These are phyloP conservation scores for Amanita exitialis DNA, from an alignment of 768 basidiomycete genomes.

Conservation along the genomic window DNA sequence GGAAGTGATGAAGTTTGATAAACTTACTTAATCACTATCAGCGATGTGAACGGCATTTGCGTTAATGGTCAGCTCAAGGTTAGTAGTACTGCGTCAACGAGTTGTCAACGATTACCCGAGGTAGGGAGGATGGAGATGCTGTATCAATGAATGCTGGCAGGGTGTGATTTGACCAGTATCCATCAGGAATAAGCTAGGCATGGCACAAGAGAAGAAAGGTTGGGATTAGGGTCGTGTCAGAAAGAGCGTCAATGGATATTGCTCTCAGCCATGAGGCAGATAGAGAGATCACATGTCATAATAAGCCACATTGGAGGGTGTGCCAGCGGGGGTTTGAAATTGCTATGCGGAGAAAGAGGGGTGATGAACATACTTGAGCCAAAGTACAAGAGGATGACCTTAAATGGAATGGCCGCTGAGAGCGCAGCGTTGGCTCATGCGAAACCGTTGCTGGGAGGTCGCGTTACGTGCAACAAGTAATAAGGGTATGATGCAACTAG, in stretches of 20 bases:
- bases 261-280: slow-evolving; percentile 4
- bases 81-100: neutral
- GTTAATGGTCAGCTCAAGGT: neutral
- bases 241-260: neutral
- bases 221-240: slow-evolving; percentile 5
- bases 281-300: slow-evolving; percentile 2
- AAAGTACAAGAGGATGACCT: neutral
- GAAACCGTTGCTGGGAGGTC: neutral
- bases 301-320: slow-evolving; percentile 1
- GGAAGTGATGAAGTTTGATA: neutral
- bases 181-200: neutral
- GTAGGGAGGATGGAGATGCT: neutral
- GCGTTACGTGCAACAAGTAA: slow-evolving; percentile 1
- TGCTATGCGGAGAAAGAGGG: slow-evolving; percentile 1
- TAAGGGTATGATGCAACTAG: neutral
- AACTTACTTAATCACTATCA: neutral
- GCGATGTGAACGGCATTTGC: slow-evolving; percentile 3
- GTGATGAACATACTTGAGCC: neutral
- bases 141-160: neutral
- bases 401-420: neutral
- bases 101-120: slow-evolving; percentile 1
- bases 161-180: neutral
- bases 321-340: neutral
- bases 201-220: neutral
- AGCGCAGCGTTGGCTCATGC: neutral